Base-by-base conservation (phyloP, 1,139 yeast species). In the Torulaspora pretoriensis region DNA sequence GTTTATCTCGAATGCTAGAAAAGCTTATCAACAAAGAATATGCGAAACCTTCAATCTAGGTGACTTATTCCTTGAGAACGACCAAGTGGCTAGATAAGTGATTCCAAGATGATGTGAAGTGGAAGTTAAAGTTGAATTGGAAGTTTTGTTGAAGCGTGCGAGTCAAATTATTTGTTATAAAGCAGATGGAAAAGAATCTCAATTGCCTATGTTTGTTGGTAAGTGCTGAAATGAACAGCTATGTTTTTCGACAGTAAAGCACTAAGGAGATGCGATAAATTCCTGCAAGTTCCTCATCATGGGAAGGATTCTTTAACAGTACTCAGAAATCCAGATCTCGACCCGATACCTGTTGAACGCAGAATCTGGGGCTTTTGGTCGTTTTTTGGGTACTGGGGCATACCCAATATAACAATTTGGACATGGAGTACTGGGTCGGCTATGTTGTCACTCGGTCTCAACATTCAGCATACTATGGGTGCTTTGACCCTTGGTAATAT, bases 381-480 rank as follows among this genome's bases (percentile, higher is more conserved):
- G 3, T 61, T 46, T 40, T 52, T 60, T 22, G 64, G 62, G 8
- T 60, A 60, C 37, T 64, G 68, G 68, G 63, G 63, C 24, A 57
- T 64, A 14, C 44, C 63, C 33, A 60, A 62, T 27, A 44, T 63
- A 6, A 56, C 61, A 14, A 58, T 61, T 10, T 53, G 61, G 52
- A 56, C 65, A 1, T 63, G 63, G 58, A 51, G 65, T 3, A 61
- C 60, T 35, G 67, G 63, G 4, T 55, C 65, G 12, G 55, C 67
- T 4, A 49, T 63, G n/a, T 46, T 64, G 3, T 56, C 65, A 1
- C 45, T 63, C 3, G 67, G 66, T 4, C 52, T 64, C 23, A 61
- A 63, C 33, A 60, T 67, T 28, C 63, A 61, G 16, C 64, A 65
- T 35, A 48, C 68, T 2, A 66, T 68, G 63, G 70, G 69, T n/a